Percentiles rank a stretch among this genome's conserved stretches.
These are phyloP conservation scores for Penicillium cataractarum DNA, from an alignment of 495 filamentous ascomycete genomes.

Conservation along the genomic window DNA sequence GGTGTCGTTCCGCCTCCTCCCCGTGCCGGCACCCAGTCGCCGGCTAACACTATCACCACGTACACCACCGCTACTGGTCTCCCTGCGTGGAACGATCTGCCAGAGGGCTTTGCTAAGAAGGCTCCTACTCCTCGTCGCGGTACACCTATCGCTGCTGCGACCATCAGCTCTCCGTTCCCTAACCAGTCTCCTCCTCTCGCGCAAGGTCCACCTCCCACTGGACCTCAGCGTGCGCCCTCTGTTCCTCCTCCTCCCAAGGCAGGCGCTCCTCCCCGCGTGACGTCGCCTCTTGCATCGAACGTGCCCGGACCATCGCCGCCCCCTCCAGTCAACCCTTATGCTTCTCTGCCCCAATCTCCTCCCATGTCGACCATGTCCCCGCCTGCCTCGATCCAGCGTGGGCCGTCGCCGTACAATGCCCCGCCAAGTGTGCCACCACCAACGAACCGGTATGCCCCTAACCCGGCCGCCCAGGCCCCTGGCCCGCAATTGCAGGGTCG, in stretches of 20 bases:
- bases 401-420: constrained; percentile 86
- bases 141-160: constrained; percentile 64
- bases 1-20: constrained; percentile 61
- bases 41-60: constrained; percentile 56
- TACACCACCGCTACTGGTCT: constrained; percentile 72
- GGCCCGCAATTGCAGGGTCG: constrained; percentile 47
- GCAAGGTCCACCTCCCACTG: constrained; percentile 47
- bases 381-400: constrained; percentile 65
- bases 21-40: constrained; percentile 59
- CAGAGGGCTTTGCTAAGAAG: constrained; percentile 72
- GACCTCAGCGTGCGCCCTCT: constrained; percentile 50
- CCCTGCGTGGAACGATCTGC: constrained; percentile 92
- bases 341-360: constrained; percentile 52
- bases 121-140: constrained; percentile 66
- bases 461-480: constrained; percentile 61
- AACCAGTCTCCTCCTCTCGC: constrained; percentile 61
- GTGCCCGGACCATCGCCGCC: constrained; percentile 53
- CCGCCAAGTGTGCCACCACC: constrained; percentile 75
- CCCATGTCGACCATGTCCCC: constrained; percentile 42
- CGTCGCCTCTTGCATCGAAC: constrained; percentile 57
- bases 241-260: constrained; percentile 60
- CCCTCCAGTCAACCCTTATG: constrained; percentile 71
- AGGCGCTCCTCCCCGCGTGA: constrained; percentile 55
- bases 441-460: constrained; percentile 84
- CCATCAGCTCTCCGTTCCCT: constrained; percentile 69